Evolutionary conservation across 2,329 filamentous ascomycete species (phyloP).

Genomic region (Pseudopyricularia javanii): DNA sequence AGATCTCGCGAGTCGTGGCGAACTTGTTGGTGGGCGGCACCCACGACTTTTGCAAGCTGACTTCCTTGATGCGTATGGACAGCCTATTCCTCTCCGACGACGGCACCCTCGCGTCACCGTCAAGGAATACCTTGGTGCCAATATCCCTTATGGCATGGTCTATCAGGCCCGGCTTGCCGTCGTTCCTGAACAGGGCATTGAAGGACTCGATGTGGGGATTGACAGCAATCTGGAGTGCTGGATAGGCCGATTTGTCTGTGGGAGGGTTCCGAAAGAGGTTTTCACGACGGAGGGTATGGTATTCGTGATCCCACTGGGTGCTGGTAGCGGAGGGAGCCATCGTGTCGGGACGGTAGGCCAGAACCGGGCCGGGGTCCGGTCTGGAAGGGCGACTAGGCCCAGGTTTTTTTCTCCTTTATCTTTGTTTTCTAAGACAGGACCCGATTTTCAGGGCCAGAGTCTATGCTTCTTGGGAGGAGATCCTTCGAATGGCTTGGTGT

Average conservation of each 20-base stretch:
- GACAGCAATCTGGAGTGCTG: constrained; percentile 72
- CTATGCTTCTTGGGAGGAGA: not conserved
- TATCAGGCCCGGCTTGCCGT: constrained; percentile 48
- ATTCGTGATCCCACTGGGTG: constrained; percentile 73
- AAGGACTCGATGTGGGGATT: constrained; percentile 91
- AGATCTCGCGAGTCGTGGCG: constrained; percentile 70
- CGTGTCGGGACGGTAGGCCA: not conserved
- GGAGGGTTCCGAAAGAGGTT: constrained; percentile 83
- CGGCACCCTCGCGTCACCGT: constrained; percentile 57
- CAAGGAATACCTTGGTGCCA: constrained; percentile 75
- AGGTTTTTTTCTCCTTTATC: not conserved
- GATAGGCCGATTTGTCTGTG: constrained; percentile 77
- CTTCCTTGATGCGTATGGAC: constrained; percentile 64
- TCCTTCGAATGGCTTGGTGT: not conserved
- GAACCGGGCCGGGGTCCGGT: not conserved
- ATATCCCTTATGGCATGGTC: constrained; percentile 76
- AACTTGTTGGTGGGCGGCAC: constrained; percentile 76
- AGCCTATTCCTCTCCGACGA: constrained; percentile 58
- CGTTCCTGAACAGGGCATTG: constrained; percentile 71
- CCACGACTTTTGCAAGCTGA: constrained; percentile 71
- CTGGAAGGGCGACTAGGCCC: not conserved
- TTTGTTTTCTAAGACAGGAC: not conserved
- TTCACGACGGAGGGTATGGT: constrained; percentile 75
- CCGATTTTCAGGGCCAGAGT: not conserved
- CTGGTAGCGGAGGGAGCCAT: constrained; percentile 29